A percentile compares a stretch with the other conserved stretches of the same genome.
Conservation (phyloP, 1,284 basidiomycete species). For the Apiotrichum siamense region DNA sequence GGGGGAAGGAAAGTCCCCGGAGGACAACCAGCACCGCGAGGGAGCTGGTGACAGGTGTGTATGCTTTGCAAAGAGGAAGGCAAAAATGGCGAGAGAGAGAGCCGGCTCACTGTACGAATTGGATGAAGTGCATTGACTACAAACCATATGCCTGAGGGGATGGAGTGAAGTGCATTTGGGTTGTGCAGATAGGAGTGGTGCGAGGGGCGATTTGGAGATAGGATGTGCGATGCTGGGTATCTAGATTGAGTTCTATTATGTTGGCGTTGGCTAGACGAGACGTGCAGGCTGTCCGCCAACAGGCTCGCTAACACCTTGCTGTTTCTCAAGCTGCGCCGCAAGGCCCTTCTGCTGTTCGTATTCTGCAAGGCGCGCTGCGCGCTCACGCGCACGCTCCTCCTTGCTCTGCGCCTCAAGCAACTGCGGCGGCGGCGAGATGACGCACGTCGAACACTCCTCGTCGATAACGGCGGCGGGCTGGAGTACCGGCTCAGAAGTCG, state of each 20-base stretch:
- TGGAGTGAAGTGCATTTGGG: too few species aligned
- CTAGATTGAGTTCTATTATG: neutral
- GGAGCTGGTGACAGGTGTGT: neutral
- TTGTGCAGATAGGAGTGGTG: slow-evolving; percentile 1
- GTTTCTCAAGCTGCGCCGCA: slow-evolving; percentile 19
- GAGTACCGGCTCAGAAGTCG: neutral
- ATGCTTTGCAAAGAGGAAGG: slow-evolving; percentile 1
- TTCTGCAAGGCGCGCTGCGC: slow-evolving; percentile 28
- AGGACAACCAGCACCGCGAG: neutral
- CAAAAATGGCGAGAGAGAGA: slow-evolving; percentile 10
- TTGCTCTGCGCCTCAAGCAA: slow-evolving; percentile 32
- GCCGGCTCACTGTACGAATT: slow-evolving; percentile 23
- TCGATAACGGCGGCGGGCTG: slow-evolving; percentile 36
- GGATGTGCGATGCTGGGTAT: slow-evolving; percentile 2
- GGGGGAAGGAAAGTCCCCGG: too few species aligned
- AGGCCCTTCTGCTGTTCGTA: slow-evolving; percentile 38
- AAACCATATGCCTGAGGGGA: too few species aligned
- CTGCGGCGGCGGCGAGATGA: slow-evolving; percentile 37
- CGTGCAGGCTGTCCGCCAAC: neutral
- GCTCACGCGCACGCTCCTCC: slow-evolving; percentile 29
- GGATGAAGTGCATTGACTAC: slow-evolving; percentile 26
- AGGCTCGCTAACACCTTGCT: slow-evolving; percentile 9
- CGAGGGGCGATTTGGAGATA: neutral
- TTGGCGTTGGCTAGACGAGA: neutral
- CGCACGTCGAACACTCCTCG: slow-evolving; percentile 38